Conservation (phyloP, 768 basidiomycete species). For the Peribolospora baueri region DNA sequence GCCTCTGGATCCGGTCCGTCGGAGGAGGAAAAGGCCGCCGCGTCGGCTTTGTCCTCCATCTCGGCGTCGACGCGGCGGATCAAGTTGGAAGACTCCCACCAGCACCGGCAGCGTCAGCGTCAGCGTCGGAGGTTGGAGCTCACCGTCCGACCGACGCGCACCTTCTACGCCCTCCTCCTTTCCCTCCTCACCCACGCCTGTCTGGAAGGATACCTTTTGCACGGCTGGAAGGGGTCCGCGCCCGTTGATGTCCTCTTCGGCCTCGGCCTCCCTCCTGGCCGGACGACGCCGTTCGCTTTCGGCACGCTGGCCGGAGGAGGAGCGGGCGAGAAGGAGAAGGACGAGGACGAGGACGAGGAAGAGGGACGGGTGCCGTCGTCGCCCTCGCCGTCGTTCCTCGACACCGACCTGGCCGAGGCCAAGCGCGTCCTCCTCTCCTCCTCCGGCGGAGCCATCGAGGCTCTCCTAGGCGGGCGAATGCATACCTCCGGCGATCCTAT, state of each 20-base stretch:
- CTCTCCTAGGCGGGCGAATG: not conserved
- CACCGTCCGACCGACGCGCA: no score
- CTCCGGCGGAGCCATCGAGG: not conserved
- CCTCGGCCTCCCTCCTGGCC: conserved; percentile 28
- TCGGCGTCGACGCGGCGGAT: no score
- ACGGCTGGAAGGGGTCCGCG: conserved; percentile 50
- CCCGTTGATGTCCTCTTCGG: conserved; percentile 47
- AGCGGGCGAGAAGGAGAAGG: conserved; percentile 3
- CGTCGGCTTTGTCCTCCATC: no score
- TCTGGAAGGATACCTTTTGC: conserved; percentile 59
- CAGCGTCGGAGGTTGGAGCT: no score
- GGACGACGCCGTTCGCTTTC: not conserved
- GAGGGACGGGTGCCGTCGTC: not conserved
- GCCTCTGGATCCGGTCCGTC: no score
- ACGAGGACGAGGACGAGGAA: conserved; percentile 1
- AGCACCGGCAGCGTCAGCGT: no score
- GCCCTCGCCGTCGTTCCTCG: not conserved
- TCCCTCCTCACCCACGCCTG: conserved; percentile 59
- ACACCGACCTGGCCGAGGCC: not conserved
- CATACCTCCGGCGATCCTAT: conserved; percentile 4
- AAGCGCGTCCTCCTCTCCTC: no score
- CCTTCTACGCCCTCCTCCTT: conserved; percentile 39
- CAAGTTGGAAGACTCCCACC: no score
- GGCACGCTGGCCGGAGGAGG: conserved; percentile 12
- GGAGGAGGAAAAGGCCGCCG: no score